Conservation (phyloP, 2,329 filamentous ascomycete genomes). For the Alternaria burnsii region DNA sequence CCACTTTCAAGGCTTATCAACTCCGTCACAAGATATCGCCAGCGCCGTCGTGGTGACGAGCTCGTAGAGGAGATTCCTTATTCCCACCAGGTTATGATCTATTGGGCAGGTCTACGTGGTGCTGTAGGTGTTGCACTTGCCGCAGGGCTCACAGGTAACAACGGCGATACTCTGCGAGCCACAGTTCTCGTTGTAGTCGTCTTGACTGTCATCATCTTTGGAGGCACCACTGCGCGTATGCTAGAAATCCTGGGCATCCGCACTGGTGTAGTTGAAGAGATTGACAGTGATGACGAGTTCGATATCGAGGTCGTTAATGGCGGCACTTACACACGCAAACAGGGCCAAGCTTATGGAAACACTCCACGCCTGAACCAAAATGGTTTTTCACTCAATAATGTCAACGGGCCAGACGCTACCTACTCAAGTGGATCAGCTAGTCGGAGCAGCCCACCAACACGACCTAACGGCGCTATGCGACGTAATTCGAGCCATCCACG, state of each 20-base stretch:
- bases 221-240: constrained; percentile 96
- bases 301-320: constrained; percentile 81
- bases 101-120: constrained; percentile 95
- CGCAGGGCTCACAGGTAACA: constrained; percentile 83
- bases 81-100: constrained; percentile 99
- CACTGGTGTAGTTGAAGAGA: constrained; percentile 94
- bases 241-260: constrained; percentile 96
- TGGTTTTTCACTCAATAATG: constrained; percentile 64
- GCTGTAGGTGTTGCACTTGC: constrained; percentile 95
- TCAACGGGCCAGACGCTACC: constrained; percentile 62
- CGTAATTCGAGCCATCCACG: constrained; percentile 62
- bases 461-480: constrained; percentile 55
- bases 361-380: constrained; percentile 67
- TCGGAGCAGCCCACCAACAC: constrained; percentile 58
- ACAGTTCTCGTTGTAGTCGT: constrained; percentile 98
- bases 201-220: constrained; percentile 97
- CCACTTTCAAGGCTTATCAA: constrained; percentile 90
- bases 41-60: constrained; percentile 72
- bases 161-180: constrained; percentile 83
- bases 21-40: constrained; percentile 87
- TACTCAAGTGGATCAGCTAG: constrained; percentile 66
- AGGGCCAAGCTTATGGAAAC: constrained; percentile 79
- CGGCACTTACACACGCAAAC: constrained; percentile 80
- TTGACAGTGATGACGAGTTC: constrained; percentile 98
- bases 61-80: constrained; percentile 87